These are phyloP conservation scores for Mrakia gelida DNA, from an alignment of 768 basidiomycete genomes.

Conservation along the genomic window DNA sequence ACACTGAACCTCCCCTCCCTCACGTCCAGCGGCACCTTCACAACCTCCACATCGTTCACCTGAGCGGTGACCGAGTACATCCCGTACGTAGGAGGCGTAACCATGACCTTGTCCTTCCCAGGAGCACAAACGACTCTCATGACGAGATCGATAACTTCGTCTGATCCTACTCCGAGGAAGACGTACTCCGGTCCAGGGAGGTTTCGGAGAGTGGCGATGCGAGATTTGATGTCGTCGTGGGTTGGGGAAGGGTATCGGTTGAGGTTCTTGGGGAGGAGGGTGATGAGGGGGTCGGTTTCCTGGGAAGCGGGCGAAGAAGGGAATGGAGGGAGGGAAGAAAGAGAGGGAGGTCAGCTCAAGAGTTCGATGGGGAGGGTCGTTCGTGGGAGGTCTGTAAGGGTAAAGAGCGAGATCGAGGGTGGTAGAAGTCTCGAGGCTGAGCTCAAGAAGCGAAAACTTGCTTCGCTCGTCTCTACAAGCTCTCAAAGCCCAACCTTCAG, in stretches of 20 bases:
- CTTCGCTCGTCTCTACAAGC: no score
- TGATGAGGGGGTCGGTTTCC: slow-evolving; percentile 31
- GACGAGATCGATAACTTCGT: slow-evolving; percentile 91
- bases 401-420: not conserved
- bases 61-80: slow-evolving; percentile 96
- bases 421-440: no score
- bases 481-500: no score
- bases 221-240: slow-evolving; percentile 69
- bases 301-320: slow-evolving; percentile 16
- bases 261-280: slow-evolving; percentile 45
- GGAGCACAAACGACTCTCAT: slow-evolving; percentile 86
- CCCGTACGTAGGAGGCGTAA: slow-evolving; percentile 86
- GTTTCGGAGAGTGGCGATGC: slow-evolving; percentile 67
- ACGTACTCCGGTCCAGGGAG: slow-evolving; percentile 62
- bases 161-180: slow-evolving; percentile 93
- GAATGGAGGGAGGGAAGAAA: slow-evolving; percentile 1
- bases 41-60: slow-evolving; percentile 82
- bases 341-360: not conserved
- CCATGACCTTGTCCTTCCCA: slow-evolving; percentile 71
- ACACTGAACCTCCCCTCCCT: slow-evolving; percentile 81
- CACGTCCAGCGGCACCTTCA: slow-evolving; percentile 70
- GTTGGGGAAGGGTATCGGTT: slow-evolving; percentile 94
- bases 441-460: no score
- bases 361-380: not conserved
- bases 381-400: not conserved